Conservation (phyloP, 2,329 filamentous ascomycete species). For the Trichophyton verrucosum region DNA sequence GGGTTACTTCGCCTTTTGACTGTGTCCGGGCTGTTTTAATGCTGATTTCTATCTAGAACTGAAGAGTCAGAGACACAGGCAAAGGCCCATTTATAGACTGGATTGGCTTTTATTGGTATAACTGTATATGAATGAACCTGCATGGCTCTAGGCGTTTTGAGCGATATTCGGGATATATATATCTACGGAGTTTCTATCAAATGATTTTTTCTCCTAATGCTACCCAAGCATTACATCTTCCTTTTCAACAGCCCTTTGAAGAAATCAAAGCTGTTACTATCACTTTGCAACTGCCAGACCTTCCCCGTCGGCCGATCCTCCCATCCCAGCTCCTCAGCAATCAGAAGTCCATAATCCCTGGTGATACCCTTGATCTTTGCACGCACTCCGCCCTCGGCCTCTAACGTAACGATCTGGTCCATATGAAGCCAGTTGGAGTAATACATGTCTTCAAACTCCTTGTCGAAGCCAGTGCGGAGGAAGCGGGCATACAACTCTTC, state of each 20-base stretch:
- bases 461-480: slow-evolving; percentile 60
- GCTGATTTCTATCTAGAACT: not conserved
- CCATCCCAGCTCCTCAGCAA: slow-evolving; percentile 68
- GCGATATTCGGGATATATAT: not conserved
- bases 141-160: not conserved
- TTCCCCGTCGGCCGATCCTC: slow-evolving; percentile 63
- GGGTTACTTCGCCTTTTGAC: not conserved
- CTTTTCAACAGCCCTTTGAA: slow-evolving; percentile 75
- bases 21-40: not conserved
- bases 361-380: slow-evolving; percentile 80
- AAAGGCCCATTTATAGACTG: not conserved
- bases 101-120: not conserved
- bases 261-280: slow-evolving; percentile 98
- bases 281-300: slow-evolving; percentile 76
- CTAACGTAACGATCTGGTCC: slow-evolving; percentile 60
- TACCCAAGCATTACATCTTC: slow-evolving; percentile 45
- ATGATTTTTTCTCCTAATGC: not conserved
- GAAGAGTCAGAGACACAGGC: not conserved
- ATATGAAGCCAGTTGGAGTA: slow-evolving; percentile 79
- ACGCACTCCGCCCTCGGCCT: slow-evolving; percentile 61
- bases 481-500: slow-evolving; percentile 69
- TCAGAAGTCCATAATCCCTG: slow-evolving; percentile 75
- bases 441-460: slow-evolving; percentile 60
- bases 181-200: too few species aligned
- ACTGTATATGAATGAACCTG: not conserved